phyloP scores from a whole-genome alignment of 257 asterid species.

The Jacaranda copaia region DNA sequence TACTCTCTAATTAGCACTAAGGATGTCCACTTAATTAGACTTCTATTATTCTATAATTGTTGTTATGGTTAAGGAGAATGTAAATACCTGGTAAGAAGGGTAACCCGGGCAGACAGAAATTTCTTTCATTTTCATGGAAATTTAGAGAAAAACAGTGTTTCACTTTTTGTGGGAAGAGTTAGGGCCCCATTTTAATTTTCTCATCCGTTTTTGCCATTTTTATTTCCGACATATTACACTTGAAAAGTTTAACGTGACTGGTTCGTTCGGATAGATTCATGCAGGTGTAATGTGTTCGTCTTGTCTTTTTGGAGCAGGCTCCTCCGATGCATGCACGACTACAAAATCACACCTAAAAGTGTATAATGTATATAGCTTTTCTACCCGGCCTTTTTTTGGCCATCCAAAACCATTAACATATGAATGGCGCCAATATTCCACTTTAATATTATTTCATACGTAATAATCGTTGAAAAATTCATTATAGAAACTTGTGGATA shows the following conservation, averaged over 20 bases:
- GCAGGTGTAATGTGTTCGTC: background rate
- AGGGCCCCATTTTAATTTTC: slow-evolving; percentile 1
- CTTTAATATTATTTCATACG: background rate
- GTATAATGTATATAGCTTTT: background rate
- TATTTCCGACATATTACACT: background rate
- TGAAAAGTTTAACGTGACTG: slow-evolving; percentile 26
- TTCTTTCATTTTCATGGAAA: slow-evolving; percentile 21
- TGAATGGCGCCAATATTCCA: background rate
- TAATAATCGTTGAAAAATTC: too few species aligned
- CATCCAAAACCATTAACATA: slow-evolving; percentile 2
- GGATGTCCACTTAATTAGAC: too few species aligned
- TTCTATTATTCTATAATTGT: too few species aligned
- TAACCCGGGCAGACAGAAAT: background rate
- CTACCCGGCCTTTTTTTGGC: slow-evolving; percentile 4
- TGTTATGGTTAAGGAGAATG: too few species aligned
- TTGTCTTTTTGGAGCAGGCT: slow-evolving; percentile 24
- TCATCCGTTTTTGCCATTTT: background rate
- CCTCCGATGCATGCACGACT: slow-evolving; percentile 34
- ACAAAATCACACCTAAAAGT: background rate
- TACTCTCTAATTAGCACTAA: too few species aligned
- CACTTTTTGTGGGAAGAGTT: slow-evolving; percentile 13
- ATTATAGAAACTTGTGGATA: too few species aligned
- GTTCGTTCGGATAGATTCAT: slow-evolving; percentile 9
- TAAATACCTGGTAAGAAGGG: background rate
- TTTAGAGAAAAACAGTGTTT: background rate